Conservation (phyloP, 2,329 filamentous ascomycete species). For the Aspergillus sp. region DNA sequence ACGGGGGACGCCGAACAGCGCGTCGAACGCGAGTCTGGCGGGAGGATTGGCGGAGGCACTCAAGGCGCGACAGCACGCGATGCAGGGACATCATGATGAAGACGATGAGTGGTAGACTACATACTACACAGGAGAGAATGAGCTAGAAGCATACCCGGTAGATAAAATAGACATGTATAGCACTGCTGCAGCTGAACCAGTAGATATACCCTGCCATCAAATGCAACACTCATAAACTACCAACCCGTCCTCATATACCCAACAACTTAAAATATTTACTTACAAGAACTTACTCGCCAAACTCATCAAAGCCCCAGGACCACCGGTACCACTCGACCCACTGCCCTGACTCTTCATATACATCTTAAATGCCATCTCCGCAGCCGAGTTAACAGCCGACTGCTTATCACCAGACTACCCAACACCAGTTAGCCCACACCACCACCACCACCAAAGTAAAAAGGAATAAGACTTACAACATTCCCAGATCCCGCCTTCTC, state of each 20-base stretch:
- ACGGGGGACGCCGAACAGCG: conserved; percentile 66
- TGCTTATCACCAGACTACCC: conserved; percentile 69
- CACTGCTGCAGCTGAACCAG: not conserved
- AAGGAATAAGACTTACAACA: conserved; percentile 44
- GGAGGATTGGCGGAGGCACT: conserved; percentile 79
- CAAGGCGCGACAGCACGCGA: conserved; percentile 72
- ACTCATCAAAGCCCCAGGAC: conserved; percentile 55
- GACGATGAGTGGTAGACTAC: conserved; percentile 64
- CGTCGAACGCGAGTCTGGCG: conserved; percentile 62
- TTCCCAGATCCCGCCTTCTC: conserved; percentile 59
- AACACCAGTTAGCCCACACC: not conserved
- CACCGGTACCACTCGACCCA: conserved; percentile 49
- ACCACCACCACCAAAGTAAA: no score
- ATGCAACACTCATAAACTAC: not conserved
- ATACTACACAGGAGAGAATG: no score
- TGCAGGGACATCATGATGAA: conserved; percentile 68
- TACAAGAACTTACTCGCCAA: conserved; percentile 63
- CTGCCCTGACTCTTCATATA: conserved; percentile 76
- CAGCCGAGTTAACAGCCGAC: conserved; percentile 74
- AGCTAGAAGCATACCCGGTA: conserved; percentile 1
- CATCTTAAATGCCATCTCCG: conserved; percentile 86
- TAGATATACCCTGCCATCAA: not conserved
- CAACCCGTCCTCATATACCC: not conserved
- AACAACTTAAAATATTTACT: conserved; percentile 2
- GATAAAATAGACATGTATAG: conserved; percentile 3